Evolutionary conservation across 2,329 filamentous ascomycete genomes (phyloP).

Genomic region (Corynespora cassiicola): DNA sequence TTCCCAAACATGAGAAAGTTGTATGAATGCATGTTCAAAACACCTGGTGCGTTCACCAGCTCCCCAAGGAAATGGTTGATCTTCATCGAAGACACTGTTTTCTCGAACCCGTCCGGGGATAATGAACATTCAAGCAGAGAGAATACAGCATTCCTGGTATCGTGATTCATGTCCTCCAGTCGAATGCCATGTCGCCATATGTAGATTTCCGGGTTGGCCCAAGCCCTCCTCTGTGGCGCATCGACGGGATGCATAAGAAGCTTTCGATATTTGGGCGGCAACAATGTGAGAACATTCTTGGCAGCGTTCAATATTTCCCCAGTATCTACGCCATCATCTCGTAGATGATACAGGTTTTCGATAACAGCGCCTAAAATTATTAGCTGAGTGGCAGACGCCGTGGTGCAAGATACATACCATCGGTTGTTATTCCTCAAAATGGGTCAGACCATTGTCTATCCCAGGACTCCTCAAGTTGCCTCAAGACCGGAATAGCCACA

Average conservation of each 20-base stretch:
- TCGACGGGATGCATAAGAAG: constrained; percentile 66
- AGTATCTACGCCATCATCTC: constrained; percentile 69
- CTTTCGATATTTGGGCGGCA: constrained; percentile 57
- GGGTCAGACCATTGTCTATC: too few species aligned
- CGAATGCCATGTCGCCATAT: constrained; percentile 71
- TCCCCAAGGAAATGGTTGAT: constrained; percentile 76
- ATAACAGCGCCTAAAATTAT: too few species aligned
- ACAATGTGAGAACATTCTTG: constrained; percentile 50
- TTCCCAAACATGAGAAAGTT: constrained; percentile 73
- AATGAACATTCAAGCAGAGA: constrained; percentile 62
- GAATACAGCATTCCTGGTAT: constrained; percentile 60
- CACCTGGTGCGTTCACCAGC: constrained; percentile 61
- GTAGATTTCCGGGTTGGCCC: constrained; percentile 74
- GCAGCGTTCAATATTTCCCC: constrained; percentile 59
- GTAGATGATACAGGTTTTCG: constrained; percentile 60
- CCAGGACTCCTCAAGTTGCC: too few species aligned
- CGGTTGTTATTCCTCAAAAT: constrained; percentile 70
- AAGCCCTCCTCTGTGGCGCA: constrained; percentile 71
- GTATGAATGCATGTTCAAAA: constrained; percentile 76
- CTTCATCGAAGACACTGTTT: constrained; percentile 70
- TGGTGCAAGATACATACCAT: constrained; percentile 57
- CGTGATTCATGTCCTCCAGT: constrained; percentile 60
- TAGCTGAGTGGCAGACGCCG: too few species aligned
- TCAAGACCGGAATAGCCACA: too few species aligned
- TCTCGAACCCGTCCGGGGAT: constrained; percentile 71